Conservation (phyloP, 2,329 filamentous ascomycete species). For the Diplodia intermedia region DNA sequence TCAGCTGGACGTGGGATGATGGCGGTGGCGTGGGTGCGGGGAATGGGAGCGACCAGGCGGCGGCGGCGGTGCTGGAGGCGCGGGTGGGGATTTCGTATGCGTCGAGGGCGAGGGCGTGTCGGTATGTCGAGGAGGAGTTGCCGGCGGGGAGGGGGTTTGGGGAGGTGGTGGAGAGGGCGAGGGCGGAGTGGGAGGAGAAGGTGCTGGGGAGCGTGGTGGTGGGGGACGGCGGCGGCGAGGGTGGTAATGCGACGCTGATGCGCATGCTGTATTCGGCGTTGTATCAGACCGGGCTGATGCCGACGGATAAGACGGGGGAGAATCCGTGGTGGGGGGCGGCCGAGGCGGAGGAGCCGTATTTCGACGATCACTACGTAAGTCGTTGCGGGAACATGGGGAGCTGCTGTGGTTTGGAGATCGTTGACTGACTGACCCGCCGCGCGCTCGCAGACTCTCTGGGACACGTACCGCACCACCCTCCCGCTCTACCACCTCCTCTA, state of each 20-base stretch:
- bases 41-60: conserved; percentile 32
- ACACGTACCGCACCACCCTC: conserved; percentile 34
- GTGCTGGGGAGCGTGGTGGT: conserved; percentile 64
- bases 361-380: conserved; percentile 48
- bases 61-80: conserved; percentile 53
- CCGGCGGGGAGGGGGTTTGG: conserved; percentile 51
- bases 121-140: conserved; percentile 65
- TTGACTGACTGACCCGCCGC: not conserved
- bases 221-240: not conserved
- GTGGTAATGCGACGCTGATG: conserved; percentile 29
- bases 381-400: too few relatives aligned
- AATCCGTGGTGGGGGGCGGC: conserved; percentile 53
- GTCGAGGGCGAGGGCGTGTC: conserved; percentile 68
- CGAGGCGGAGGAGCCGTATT: conserved; percentile 48
- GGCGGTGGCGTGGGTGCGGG: not conserved
- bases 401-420: not conserved
- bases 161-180: conserved; percentile 50
- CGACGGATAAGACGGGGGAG: conserved; percentile 53
- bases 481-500: conserved; percentile 35
- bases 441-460: conserved; percentile 24
- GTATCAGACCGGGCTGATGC: conserved; percentile 48
- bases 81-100: conserved; percentile 72
- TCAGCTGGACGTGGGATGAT: conserved; percentile 50
- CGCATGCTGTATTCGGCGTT: conserved; percentile 48
- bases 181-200: conserved; percentile 56